Base-by-base conservation (phyloP, 805 yeast species). In the Ogataea salicorniae region DNA sequence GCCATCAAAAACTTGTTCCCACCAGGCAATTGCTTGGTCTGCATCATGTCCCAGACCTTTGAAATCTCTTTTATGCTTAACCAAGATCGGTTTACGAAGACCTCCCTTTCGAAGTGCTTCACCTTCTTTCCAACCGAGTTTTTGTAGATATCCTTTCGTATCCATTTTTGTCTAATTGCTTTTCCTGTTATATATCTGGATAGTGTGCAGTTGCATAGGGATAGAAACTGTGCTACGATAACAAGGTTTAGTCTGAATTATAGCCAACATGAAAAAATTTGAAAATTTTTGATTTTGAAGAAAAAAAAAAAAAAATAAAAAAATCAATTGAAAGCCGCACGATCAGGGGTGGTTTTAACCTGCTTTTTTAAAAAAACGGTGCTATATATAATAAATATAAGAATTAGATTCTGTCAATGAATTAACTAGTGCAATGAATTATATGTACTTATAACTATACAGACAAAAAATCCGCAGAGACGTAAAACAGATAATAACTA, bases 1-100 rank as follows among this genome's bases (percentile, higher is more conserved):
- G 1, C 97, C 97, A 66, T 92, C 97, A 69, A 94, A 94, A 40
- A 92, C 73, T 53, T 87, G 76, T 56, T 92, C 99, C 99, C 99
- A 92, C 99, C 99, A 92, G 41, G 88, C 84, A 54, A 87, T 96
- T 15, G 83, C 78, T 55, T 88, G 94, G 44, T 81, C 83, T 41
- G 73, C 69, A 23, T 79, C 82, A 61, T 85, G 84, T 0, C 99
- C 99, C 23, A 92, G 73, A 9, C 99, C 99, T 61, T 89, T 90
- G 48, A 81, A 83, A 61, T 92, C 97, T 56, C 81, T 83, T 67
- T 94, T 90, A 61, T 92, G 97, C 55, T 84, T 85, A 46, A 94
- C 97, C 51, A 92, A 67, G 38, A 92, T 81, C 0, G 99, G 98
- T 56, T 81, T 87, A 57, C 76, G 81, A 45, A 92, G 66, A 0